phyloP scores from a whole-genome alignment of 768 basidiomycete genomes.

The Sarcodon sp. region DNA sequence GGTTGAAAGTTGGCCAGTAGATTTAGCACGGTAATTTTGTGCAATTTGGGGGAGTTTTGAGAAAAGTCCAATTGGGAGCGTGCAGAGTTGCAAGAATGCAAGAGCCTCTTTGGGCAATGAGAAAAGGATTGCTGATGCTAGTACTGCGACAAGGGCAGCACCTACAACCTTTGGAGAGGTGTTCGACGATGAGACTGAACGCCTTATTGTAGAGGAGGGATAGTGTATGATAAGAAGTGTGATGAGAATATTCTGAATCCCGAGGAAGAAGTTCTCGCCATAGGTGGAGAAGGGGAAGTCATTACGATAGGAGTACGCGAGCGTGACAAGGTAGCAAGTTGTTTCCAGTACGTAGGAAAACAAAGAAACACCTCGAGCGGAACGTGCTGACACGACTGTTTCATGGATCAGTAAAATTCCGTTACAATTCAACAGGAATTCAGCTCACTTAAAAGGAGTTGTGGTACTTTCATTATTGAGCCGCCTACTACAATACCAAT shows the following conservation, averaged over 20 bases:
- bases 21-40: constrained; percentile 60
- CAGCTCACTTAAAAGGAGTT: constrained; percentile 69
- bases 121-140: constrained; percentile 28
- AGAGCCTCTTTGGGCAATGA: constrained; percentile 35
- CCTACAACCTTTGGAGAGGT: constrained; percentile 17
- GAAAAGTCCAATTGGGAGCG: constrained; percentile 83
- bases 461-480: constrained; percentile 92
- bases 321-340: constrained; percentile 77
- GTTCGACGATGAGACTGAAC: constrained; percentile 9
- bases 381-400: constrained; percentile 56
- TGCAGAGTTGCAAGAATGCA: constrained; percentile 65
- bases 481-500: constrained; percentile 89
- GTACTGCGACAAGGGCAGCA: constrained; percentile 19
- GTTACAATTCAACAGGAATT: neutral
- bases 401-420: constrained; percentile 1
- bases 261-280: constrained; percentile 93
- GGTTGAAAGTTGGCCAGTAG: constrained; percentile 89
- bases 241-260: constrained; percentile 79
- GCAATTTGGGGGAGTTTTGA: constrained; percentile 92
- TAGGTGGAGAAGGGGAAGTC: constrained; percentile 94
- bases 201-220: constrained; percentile 22
- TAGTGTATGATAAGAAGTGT: constrained; percentile 78
- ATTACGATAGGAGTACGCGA: constrained; percentile 78
- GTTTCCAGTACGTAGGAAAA: constrained; percentile 87
- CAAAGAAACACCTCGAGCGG: constrained; percentile 80